These are phyloP conservation scores for Lachancea mirantina DNA, from an alignment of 805 yeast species.

Conservation along the genomic window DNA sequence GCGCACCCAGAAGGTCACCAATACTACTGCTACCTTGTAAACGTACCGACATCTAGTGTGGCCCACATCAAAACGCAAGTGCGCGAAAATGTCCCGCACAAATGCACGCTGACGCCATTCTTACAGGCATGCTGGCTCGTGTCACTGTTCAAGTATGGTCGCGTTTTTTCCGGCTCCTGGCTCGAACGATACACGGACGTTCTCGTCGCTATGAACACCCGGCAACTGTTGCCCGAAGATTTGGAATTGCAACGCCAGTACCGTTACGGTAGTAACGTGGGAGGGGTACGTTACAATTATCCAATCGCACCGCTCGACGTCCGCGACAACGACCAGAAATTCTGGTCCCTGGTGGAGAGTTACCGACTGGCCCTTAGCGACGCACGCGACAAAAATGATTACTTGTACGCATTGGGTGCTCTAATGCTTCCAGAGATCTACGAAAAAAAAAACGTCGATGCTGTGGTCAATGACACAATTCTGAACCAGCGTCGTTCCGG, in stretches of 20 bases:
- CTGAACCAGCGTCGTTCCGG: slow-evolving; percentile 18
- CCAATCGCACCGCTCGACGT: slow-evolving; percentile 17
- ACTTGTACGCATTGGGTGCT: slow-evolving; percentile 17
- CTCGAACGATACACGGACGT: slow-evolving; percentile 18
- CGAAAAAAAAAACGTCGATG: slow-evolving; percentile 17
- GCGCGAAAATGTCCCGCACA: slow-evolving; percentile 8
- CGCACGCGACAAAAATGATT: slow-evolving; percentile 14
- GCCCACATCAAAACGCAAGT: slow-evolving; percentile 10
- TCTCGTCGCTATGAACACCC: slow-evolving; percentile 15
- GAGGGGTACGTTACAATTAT: slow-evolving; percentile 22
- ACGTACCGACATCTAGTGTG: slow-evolving; percentile 11
- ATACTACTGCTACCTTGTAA: slow-evolving; percentile 12
- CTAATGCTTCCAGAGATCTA: slow-evolving; percentile 16
- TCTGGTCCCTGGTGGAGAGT: slow-evolving; percentile 18
- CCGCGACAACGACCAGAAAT: slow-evolving; percentile 8
- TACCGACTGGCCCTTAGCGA: slow-evolving; percentile 12
- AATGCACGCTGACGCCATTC: slow-evolving; percentile 22
- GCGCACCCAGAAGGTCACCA: slow-evolving; percentile 10
- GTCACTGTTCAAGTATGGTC: slow-evolving; percentile 15
- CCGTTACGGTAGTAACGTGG: slow-evolving; percentile 23
- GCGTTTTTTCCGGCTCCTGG: slow-evolving; percentile 13
- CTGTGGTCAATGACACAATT: slow-evolving; percentile 12
- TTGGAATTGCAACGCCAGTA: slow-evolving; percentile 10
- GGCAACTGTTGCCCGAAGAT: slow-evolving; percentile 16
- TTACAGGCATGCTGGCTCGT: slow-evolving; percentile 21